Evolutionary conservation across 345 rosid species (phyloP), one percentile per base, ranked within the genome.

Genomic region (Citrus reticulata): DNA sequence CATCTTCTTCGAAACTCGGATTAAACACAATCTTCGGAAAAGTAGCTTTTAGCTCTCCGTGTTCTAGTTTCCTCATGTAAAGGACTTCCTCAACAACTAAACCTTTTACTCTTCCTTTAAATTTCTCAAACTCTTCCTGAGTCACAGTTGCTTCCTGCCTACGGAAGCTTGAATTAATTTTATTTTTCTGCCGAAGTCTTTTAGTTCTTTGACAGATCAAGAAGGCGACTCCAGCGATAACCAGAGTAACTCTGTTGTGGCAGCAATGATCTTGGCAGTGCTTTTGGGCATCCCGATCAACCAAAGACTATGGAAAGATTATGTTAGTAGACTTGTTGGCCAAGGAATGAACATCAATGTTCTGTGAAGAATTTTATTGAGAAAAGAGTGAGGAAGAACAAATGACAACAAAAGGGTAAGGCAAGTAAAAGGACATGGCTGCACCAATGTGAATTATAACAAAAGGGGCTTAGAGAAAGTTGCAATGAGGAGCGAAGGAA

Each of bases 11-110:
- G 20, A 51, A 84, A 76, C 89, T 81, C 9, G 87, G 86, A 82
- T 91, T 89, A 67, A 77, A 57, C 79, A 81, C 14, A 24, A 86
- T 72, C 83, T 80, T 86, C 0, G 88, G 79, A 74, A 83, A 88
- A 30, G 61, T 61, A 22, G 75, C 66, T 69, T 35, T 80, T n/a
- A 68, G 80, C 60, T 54, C 66, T 20, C 78, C 80, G 65, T 77
- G 83, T 62, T 87, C 89, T 9, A 81, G 67, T 61, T 82, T 85
- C 78, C 92, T 89, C 82, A 86, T 70, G 68, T 88, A 92, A 72
- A 90, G 71, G 14, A 89, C 90, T 72, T 92, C 91, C 9, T 85
- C 85, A 9, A 84, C 82, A 35, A 86, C 77, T 70, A 91, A 51
- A 40, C 90, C 88, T 49, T 86, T 89, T 22, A 91, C 89, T 74